These are phyloP conservation scores for Aspergillus biplanus DNA, from an alignment of 495 filamentous ascomycete genomes.

Conservation along the genomic window DNA sequence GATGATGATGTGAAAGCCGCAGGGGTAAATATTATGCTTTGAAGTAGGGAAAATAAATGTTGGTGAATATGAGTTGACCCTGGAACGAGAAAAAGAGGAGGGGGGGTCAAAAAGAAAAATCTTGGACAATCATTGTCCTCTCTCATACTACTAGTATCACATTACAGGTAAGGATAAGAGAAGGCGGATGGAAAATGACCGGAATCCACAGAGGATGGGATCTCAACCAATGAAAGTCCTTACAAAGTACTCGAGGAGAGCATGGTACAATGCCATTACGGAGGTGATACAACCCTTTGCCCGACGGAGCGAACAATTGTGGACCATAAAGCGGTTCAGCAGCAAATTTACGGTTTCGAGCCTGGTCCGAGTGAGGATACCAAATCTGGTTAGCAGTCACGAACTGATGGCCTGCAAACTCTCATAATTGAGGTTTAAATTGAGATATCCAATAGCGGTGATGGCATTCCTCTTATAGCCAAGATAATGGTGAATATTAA, in stretches of 20 bases:
- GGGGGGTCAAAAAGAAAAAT: conserved; percentile 13
- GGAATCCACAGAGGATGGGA: not conserved
- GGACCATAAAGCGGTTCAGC: not conserved
- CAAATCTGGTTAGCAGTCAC: no score
- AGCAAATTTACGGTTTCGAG: no score
- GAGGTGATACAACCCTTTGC: conserved; percentile 1
- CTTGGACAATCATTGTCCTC: not conserved
- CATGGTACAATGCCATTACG: not conserved
- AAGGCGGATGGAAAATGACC: conserved; percentile 1
- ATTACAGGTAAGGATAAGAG: not conserved
- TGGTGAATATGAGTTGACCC: not conserved
- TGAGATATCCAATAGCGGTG: no score
- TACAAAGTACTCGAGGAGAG: not conserved
- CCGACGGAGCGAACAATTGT: conserved; percentile 11
- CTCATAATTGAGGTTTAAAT: no score
- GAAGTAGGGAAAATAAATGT: conserved; percentile 1
- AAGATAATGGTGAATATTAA: no score
- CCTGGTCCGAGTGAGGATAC: no score
- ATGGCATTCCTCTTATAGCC: no score
- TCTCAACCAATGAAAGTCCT: not conserved
- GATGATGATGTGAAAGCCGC: conserved; percentile 1
- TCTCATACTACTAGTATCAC: not conserved
- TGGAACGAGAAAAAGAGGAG: conserved; percentile 11
- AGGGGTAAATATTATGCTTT: no score
- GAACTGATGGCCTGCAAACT: no score